A percentile compares a stretch with the other conserved stretches of the same genome.
Evolutionary conservation across 805 yeast species (phyloP).

Genomic region (Scheffersomyces coipomensis): DNA sequence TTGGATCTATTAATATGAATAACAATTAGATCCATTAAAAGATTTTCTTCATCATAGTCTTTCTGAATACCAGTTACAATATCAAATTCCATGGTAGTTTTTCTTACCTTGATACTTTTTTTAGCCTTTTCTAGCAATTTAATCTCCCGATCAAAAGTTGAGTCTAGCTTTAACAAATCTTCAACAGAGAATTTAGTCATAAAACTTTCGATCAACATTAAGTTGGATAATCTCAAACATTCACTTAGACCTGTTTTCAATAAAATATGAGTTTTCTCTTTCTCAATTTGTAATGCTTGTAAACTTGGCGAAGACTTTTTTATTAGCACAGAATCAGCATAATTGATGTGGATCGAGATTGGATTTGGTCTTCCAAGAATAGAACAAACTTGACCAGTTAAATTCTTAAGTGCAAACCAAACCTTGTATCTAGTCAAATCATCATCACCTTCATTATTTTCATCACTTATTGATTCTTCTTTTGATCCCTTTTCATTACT

Average conservation of each 20-base stretch:
- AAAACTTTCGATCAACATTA: conserved; percentile 51
- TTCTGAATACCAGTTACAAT: conserved; percentile 18
- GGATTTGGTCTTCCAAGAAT: conserved; percentile 57
- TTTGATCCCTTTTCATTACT: conserved; percentile 1
- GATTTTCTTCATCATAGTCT: conserved; percentile 27
- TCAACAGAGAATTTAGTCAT: conserved; percentile 43
- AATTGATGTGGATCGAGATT: conserved; percentile 41
- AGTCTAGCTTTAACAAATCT: conserved; percentile 41
- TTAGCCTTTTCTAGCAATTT: conserved; percentile 21
- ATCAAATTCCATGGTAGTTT: conserved; percentile 9
- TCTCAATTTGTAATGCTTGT: conserved; percentile 4
- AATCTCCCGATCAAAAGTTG: conserved; percentile 42
- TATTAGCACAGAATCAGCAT: conserved; percentile 16
- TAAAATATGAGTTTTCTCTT: conserved; percentile 24
- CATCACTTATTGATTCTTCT: conserved; percentile 11
- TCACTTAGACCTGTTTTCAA: conserved; percentile 50
- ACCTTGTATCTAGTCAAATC: conserved; percentile 39
- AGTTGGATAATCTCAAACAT: conserved; percentile 46
- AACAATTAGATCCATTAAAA: conserved; percentile 44
- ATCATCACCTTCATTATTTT: conserved; percentile 33
- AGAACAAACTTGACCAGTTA: conserved; percentile 49
- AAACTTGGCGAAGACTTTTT: conserved; percentile 9
- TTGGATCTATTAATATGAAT: conserved; percentile 52
- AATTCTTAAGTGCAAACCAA: conserved; percentile 50
- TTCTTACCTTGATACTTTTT: not conserved